Conservation (phyloP, 179 eudicot species). For the Corrigiola litoralis region DNA sequence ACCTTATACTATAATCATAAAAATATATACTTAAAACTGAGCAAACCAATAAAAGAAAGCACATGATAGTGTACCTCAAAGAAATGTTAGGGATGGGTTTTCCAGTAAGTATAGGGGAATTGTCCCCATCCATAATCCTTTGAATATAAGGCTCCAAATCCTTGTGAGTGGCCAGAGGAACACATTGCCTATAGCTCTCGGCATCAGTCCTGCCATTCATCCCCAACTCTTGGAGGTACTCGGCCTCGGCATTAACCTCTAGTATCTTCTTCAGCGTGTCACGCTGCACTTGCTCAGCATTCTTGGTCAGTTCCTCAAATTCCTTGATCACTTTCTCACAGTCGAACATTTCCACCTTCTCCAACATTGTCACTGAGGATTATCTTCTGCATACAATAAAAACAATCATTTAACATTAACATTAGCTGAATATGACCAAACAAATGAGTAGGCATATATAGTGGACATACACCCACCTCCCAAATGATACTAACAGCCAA, state of each 20-base stretch:
- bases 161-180: constrained; percentile 62
- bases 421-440: neutral
- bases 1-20: neutral
- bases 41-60: neutral
- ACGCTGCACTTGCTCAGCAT: constrained; percentile 62
- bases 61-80: constrained; percentile 42
- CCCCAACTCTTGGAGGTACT: constrained; percentile 58
- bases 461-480: neutral
- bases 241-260: constrained; percentile 50
- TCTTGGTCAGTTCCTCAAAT: constrained; percentile 56
- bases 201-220: constrained; percentile 64
- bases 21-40: no score
- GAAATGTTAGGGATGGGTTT: constrained; percentile 76
- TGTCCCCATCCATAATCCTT: constrained; percentile 66
- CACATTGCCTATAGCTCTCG: constrained; percentile 55
- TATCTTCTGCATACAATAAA: neutral
- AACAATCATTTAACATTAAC: neutral
- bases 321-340: constrained; percentile 47
- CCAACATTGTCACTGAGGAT: constrained; percentile 39
- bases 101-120: constrained; percentile 57
- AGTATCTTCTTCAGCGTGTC: constrained; percentile 72
- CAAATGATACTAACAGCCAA: neutral
- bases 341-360: constrained; percentile 51
- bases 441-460: neutral
- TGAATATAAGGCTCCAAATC: constrained; percentile 78